Base-by-base conservation (phyloP, 805 yeast species). In the Nakazawaea ernobii region DNA sequence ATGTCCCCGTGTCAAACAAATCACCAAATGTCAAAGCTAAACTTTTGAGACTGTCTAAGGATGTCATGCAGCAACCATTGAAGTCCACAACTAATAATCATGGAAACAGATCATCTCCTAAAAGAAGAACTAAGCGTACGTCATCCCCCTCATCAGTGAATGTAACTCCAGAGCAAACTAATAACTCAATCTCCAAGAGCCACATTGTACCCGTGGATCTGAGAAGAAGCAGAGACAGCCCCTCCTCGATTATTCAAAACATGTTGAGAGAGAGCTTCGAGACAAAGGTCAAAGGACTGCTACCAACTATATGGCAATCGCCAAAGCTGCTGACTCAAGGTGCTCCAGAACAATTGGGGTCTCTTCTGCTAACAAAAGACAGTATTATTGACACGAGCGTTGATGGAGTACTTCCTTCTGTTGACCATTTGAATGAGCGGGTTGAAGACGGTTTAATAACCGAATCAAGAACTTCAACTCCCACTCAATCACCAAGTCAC, bases 241-340 rank as follows among this genome's bases (percentile, higher is more conserved):
- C 42, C 29, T 29, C 42, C 6, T 14, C 26, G 3, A 29, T 39
- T 14, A 39, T 39, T 11, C 42, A 39, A 15, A 30, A 27, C 14
- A 39, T 39, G 15, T 39, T 39, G 42, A 28, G 30, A n/a, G 42
- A 39, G 9, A 29, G 42, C 15, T 39, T 39, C 11, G 42, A 39
- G 17, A 29, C 35, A 6, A 39, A n/a, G 15, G 35, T 28, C 9
- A 30, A 10, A 15, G n/a, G 29, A 8, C 29, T 39, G 4, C 30
- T 39, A 30, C 42, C 42, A 6, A 15, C n/a, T 6, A 29, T 39
- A 29, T 39, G 42, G 42, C 33, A 8, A 14, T 14, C 42, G 8
- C 42, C 42, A 24, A 13, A 11, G n/a, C 41, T 13, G 41, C 32
- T 27, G 13, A 29, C n/a, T 29, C 27, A 39, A 15, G 30, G 8